These are phyloP conservation scores for Vigna nakashimae DNA, from an alignment of 306 rosid species.

Conservation along the genomic window DNA sequence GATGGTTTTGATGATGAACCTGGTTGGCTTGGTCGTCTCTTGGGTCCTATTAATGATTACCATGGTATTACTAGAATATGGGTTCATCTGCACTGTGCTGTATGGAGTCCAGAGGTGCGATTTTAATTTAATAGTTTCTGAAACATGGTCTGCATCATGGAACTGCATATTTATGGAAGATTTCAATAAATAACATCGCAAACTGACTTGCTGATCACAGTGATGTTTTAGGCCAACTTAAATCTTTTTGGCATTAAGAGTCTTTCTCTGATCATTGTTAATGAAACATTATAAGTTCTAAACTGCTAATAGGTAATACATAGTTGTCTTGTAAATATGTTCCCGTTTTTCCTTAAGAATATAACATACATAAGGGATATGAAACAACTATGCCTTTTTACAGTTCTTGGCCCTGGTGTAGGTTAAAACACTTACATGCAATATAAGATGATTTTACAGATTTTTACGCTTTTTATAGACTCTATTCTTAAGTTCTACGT, in stretches of 20 bases:
- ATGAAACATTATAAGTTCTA: neutral
- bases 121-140: constrained; percentile 36
- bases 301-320: constrained; percentile 10
- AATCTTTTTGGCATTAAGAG: constrained; percentile 36
- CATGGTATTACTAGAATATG: constrained; percentile 94
- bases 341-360: constrained; percentile 7
- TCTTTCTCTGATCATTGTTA: constrained; percentile 40
- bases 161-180: constrained; percentile 27
- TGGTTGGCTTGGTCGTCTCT: constrained; percentile 95
- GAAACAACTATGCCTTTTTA: neutral
- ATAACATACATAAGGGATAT: neutral
- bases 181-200: constrained; percentile 34
- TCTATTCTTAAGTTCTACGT: neutral
- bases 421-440: constrained; percentile 9
- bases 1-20: constrained; percentile 96
- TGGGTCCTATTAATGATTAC: constrained; percentile 94
- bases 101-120: constrained; percentile 99
- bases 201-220: constrained; percentile 30
- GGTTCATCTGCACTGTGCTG: constrained; percentile 99
- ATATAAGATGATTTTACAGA: constrained; percentile 17
- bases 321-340: constrained; percentile 7
- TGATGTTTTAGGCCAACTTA: constrained; percentile 23
- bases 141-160: constrained; percentile 45
- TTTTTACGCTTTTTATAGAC: neutral
- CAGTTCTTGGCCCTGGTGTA: constrained; percentile 13